A percentile compares a stretch with the other conserved stretches of the same genome.
These are phyloP conservation scores for Carex kokanica DNA, from an alignment of 176 grass and related monocot species.

Conservation along the genomic window DNA sequence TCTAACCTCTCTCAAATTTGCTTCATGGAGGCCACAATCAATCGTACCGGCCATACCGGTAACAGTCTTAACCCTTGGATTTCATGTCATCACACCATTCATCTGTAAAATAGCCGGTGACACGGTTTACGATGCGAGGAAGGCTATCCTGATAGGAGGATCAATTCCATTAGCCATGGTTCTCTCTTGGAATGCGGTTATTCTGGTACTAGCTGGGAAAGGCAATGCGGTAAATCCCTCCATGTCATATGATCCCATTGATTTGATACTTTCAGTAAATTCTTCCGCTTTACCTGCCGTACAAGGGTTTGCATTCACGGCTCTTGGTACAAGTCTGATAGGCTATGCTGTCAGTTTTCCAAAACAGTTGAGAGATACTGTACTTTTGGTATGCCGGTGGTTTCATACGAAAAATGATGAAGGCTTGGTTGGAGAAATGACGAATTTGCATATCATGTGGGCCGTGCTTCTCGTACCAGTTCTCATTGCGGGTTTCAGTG, in stretches of 20 bases:
- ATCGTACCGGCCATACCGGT: constrained; percentile 60
- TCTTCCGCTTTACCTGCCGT: constrained; percentile 62
- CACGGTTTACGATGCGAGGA: constrained; percentile 57
- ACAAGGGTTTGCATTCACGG: constrained; percentile 70
- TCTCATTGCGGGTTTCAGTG: constrained; percentile 61
- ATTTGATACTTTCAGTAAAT: constrained; percentile 82
- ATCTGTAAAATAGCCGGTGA: constrained; percentile 81
- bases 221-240: constrained; percentile 20
- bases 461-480: constrained; percentile 41
- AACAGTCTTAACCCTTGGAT: constrained; percentile 66
- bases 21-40: constrained; percentile 42
- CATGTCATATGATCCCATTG: constrained; percentile 59
- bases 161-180: constrained; percentile 73
- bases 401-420: constrained; percentile 23
- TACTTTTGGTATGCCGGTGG: constrained; percentile 40
- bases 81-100: constrained; percentile 82
- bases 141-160: constrained; percentile 64
- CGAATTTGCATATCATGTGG: constrained; percentile 42
- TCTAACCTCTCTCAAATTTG: constrained; percentile 40
- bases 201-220: constrained; percentile 50
- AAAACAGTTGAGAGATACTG: constrained; percentile 60
- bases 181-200: constrained; percentile 77
- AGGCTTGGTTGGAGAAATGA: background rate
- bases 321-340: constrained; percentile 70
- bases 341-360: constrained; percentile 82